Conservation (phyloP, 305 asterid species). For the Plantago rigida region DNA sequence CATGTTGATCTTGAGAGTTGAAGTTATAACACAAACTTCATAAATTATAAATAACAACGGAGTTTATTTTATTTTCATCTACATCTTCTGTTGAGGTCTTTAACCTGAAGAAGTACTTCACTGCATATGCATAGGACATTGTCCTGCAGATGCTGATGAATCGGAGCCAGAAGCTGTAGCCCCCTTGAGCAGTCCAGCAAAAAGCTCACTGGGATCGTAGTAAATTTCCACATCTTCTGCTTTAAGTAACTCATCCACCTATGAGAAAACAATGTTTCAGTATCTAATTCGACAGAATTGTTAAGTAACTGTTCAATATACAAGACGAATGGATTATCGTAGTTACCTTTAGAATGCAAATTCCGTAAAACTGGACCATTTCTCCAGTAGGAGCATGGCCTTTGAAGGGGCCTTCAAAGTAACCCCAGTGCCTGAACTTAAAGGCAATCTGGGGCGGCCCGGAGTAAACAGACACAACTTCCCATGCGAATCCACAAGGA, state of each 20-base stretch:
- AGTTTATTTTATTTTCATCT: no score
- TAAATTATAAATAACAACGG: no score
- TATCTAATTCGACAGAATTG: neutral
- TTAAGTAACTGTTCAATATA: no score
- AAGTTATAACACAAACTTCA: no score
- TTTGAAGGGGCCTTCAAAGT: slow-evolving; percentile 71
- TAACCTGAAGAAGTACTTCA: no score
- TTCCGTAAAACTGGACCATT: slow-evolving; percentile 54
- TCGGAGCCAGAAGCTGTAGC: slow-evolving; percentile 23
- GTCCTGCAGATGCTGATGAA: slow-evolving; percentile 10
- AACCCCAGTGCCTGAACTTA: slow-evolving; percentile 89
- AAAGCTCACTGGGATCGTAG: slow-evolving; percentile 70
- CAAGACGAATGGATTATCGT: no score
- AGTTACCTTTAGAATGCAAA: slow-evolving; percentile 54
- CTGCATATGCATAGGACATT: neutral
- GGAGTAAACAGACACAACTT: slow-evolving; percentile 53
- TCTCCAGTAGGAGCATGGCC: slow-evolving; percentile 61
- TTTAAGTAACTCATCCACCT: slow-evolving; percentile 67
- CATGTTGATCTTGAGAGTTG: no score
- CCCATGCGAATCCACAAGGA: slow-evolving; percentile 88
- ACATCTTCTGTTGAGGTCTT: no score
- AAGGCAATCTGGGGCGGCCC: slow-evolving; percentile 65
- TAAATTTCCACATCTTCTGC: slow-evolving; percentile 75
- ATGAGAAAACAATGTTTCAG: neutral
- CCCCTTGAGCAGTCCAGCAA: slow-evolving; percentile 50